phyloP scores from a whole-genome alignment of 2,329 filamentous ascomycete genomes.

The Aspergillus ustus region DNA sequence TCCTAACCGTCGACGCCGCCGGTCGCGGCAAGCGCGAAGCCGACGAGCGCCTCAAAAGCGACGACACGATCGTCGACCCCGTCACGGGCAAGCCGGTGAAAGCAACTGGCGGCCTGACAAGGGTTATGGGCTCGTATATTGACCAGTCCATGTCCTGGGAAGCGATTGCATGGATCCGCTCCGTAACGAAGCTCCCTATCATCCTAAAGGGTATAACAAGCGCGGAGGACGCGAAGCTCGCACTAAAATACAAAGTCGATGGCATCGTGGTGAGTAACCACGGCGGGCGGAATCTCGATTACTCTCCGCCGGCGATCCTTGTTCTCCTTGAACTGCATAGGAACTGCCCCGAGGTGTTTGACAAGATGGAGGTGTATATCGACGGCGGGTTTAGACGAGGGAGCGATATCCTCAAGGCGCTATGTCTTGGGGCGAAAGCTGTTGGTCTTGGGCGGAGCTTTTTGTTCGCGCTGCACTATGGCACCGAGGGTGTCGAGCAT shows the following conservation, averaged over 20 bases:
- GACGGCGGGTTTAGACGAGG: conserved; percentile 60
- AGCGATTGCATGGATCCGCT: conserved; percentile 58
- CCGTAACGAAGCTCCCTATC: conserved; percentile 54
- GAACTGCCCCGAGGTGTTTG: conserved; percentile 55
- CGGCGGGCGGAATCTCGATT: conserved; percentile 61
- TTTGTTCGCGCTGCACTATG: conserved; percentile 13
- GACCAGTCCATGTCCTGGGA: conserved; percentile 59
- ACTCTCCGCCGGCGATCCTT: conserved; percentile 54
- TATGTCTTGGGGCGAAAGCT: conserved; percentile 8
- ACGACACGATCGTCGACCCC: conserved; percentile 40
- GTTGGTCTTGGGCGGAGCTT: conserved; percentile 12
- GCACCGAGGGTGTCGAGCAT: conserved; percentile 11
- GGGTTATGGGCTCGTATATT: conserved; percentile 58
- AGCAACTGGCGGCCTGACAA: conserved; percentile 58
- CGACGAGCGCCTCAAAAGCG: conserved; percentile 58
- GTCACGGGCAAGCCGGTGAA: conserved; percentile 54
- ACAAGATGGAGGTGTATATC: conserved; percentile 57
- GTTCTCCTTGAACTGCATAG: conserved; percentile 58
- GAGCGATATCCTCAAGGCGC: conserved; percentile 30
- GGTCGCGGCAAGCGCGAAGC: conserved; percentile 61
- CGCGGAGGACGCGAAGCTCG: conserved; percentile 59
- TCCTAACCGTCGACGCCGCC: conserved; percentile 62
- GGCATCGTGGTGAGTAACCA: conserved; percentile 64
- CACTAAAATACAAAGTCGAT: conserved; percentile 55
- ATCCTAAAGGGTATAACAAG: conserved; percentile 63